Evolutionary conservation across 1,284 basidiomycete species (phyloP), one percentile per base, ranked within the genome.

Genomic region (Irpex sp.): DNA sequence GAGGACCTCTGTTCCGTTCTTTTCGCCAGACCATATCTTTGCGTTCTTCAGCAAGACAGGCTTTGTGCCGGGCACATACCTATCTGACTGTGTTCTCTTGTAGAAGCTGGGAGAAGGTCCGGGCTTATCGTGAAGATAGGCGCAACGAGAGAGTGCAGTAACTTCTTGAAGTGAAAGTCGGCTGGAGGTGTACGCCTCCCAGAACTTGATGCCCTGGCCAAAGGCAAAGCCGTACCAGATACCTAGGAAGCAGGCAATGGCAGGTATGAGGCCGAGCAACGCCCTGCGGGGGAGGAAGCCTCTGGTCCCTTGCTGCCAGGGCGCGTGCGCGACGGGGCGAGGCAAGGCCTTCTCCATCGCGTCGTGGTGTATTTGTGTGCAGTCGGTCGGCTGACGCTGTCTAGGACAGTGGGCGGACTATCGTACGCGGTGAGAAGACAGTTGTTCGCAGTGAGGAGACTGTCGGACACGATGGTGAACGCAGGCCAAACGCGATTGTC

Each of bases 11-110:
- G 69, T 70, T n/a, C 77, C 78, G 51, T 75, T 69, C 15, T 69
- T 61, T 6, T 65, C 64, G 9, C 79, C 78, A 0, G 77, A 88
- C 87, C 87, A 89, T 31, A 90, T 74, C 3, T 81, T 88, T 4
- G 81, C 87, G 66, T 89, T 89, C 69, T 76, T 78, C 58, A 89
- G 78, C 63, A 83, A 72, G 0, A 78, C 74, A n/a, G 81, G 71
- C n/a, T 71, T 72, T 1, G 84, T 83, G 0, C 80, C 82, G 1
- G 69, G 66, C 9, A 79, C 82, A 66, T 76, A 86, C 19, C 86
- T 76, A 67, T 89, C 86, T 1, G 80, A 85, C 35, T 74, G 66
- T 4, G 71, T 77, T 43, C 86, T 74, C 54, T 72, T 67, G 58
- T 76, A 68, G 67, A 82, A 83, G 58, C 75, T 68, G 0, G 70